Conservation (phyloP, 176 grass and related monocot species). For the Hordeum marinum region DNA sequence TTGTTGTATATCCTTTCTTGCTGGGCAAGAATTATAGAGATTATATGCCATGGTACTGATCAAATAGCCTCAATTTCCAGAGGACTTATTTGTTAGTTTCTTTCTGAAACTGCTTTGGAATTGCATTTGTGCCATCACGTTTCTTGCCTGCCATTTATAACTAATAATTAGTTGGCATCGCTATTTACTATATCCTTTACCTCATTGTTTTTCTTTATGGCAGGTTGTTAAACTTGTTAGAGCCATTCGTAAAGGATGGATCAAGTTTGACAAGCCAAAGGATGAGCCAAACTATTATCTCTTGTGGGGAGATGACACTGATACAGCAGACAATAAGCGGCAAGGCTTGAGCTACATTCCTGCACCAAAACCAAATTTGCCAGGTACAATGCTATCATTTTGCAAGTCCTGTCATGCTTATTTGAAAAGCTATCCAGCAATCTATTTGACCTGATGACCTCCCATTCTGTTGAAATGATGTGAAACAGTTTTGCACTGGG, state of each 20-base stretch:
- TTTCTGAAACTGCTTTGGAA: neutral
- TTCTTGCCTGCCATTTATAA: neutral
- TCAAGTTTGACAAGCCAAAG: constrained; percentile 92
- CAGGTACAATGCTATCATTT: constrained; percentile 49
- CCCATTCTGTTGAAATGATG: neutral
- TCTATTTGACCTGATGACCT: neutral
- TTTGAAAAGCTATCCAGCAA: neutral
- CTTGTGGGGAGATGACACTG: constrained; percentile 89
- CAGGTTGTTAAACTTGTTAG: constrained; percentile 61
- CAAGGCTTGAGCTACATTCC: constrained; percentile 91
- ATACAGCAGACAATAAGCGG: constrained; percentile 71
- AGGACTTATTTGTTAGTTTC: neutral
- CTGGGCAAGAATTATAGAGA: neutral
- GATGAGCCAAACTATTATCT: constrained; percentile 59
- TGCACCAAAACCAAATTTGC: constrained; percentile 82
- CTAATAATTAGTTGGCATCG: neutral
- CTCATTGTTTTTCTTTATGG: neutral
- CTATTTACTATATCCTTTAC: neutral
- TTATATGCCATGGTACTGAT: neutral
- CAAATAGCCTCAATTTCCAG: neutral
- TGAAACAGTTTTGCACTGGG: neutral
- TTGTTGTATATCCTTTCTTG: neutral
- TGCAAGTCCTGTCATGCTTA: neutral
- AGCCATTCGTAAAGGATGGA: constrained; percentile 90
- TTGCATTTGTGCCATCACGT: neutral